Evolutionary conservation across 495 filamentous ascomycete species (phyloP).

Genomic region (Corynascus novoguineensis): DNA sequence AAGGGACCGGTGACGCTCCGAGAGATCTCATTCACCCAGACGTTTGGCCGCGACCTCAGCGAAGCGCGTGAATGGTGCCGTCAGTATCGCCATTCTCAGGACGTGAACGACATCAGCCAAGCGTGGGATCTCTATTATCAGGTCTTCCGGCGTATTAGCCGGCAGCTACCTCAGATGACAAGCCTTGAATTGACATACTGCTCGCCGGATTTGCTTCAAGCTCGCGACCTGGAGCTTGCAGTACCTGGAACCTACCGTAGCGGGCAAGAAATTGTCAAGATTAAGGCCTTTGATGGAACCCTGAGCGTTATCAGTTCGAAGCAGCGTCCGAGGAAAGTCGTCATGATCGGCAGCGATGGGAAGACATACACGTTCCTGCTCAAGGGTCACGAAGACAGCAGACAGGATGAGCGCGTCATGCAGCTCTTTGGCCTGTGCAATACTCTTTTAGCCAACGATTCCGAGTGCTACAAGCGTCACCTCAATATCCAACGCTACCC

Average conservation of each 20-base stretch:
- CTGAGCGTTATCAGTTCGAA: constrained; percentile 94
- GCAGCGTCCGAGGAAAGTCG: constrained; percentile 86
- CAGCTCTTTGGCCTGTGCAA: constrained; percentile 96
- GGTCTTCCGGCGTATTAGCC: constrained; percentile 90
- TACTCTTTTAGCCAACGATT: constrained; percentile 83
- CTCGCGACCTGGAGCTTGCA: constrained; percentile 78
- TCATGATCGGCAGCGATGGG: constrained; percentile 82
- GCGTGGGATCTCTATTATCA: constrained; percentile 99
- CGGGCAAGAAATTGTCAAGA: constrained; percentile 78
- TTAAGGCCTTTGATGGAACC: constrained; percentile 81
- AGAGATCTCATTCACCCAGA: constrained; percentile 96
- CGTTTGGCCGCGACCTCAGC: constrained; percentile 88
- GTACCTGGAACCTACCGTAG: constrained; percentile 91
- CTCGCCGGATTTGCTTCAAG: constrained; percentile 81
- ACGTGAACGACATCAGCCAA: constrained; percentile 90
- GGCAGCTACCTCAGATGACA: constrained; percentile 85
- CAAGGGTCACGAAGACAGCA: constrained; percentile 97
- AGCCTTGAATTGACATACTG: constrained; percentile 94
- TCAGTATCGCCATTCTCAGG: constrained; percentile 77
- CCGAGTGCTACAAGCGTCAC: constrained; percentile 94
- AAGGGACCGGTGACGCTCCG: constrained; percentile 83
- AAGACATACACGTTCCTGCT: constrained; percentile 76
- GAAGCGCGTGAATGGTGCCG: constrained; percentile 94
- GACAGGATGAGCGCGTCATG: constrained; percentile 98
- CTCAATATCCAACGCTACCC: constrained; percentile 92